phyloP scores from a whole-genome alignment of 139 green algal species.

The Coelastrella sp. region DNA sequence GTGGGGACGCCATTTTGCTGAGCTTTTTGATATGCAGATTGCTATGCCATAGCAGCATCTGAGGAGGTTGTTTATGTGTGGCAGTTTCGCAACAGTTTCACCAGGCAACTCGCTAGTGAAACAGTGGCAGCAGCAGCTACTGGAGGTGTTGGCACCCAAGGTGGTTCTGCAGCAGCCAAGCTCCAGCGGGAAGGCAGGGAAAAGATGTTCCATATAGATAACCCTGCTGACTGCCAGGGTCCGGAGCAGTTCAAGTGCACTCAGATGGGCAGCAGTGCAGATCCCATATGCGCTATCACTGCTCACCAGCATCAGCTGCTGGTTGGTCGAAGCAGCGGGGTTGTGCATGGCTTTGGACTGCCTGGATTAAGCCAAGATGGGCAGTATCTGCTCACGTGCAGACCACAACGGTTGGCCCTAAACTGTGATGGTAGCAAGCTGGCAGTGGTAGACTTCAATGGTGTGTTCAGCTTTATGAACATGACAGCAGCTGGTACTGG shows the following conservation, averaged over 20 bases:
- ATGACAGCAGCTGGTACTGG: slow-evolving; percentile 45
- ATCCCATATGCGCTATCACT: slow-evolving; percentile 74
- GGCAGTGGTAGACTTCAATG: slow-evolving; percentile 82
- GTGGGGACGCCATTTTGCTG: background rate
- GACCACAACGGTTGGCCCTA: slow-evolving; percentile 66
- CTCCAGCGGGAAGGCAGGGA: slow-evolving; percentile 56
- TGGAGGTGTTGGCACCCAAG: background rate
- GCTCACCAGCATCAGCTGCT: slow-evolving; percentile 68
- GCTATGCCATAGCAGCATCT: slow-evolving; percentile 67
- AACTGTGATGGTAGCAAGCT: slow-evolving; percentile 82
- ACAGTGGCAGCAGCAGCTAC: slow-evolving; percentile 27
- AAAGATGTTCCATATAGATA: slow-evolving; percentile 76
- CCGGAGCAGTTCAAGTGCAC: slow-evolving; percentile 50
- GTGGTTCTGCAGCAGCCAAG: slow-evolving; percentile 30
- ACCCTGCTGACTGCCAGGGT: slow-evolving; percentile 51
- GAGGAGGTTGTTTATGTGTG: slow-evolving; percentile 80
- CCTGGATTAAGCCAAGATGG: slow-evolving; percentile 64
- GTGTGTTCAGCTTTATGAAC: slow-evolving; percentile 80
- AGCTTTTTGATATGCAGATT: slow-evolving; percentile 39
- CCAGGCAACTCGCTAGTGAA: slow-evolving; percentile 18
- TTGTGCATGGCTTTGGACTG: slow-evolving; percentile 72
- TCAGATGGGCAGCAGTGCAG: slow-evolving; percentile 48
- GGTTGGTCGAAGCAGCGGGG: slow-evolving; percentile 69
- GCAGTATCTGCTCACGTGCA: slow-evolving; percentile 68
- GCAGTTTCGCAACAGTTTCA: slow-evolving; percentile 68